Evolutionary conservation across 2,329 filamentous ascomycete species (phyloP), one percentile per base, ranked within the genome.

Genomic region (Aspergillus floridensis): DNA sequence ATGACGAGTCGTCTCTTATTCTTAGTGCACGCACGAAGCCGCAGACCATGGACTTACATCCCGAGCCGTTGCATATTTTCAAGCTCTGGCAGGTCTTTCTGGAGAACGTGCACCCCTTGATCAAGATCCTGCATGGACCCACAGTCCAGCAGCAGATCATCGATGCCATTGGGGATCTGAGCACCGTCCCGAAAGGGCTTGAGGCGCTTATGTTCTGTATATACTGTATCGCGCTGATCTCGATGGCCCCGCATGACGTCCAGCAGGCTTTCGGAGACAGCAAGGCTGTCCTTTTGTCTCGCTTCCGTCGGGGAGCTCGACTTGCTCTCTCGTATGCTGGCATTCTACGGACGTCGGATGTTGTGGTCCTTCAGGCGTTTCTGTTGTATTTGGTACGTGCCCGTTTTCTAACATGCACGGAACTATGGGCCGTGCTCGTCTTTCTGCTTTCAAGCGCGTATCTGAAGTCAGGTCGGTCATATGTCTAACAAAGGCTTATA

Each of bases 151-250:
- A 76, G 26, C 82, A 82, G 58, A 81, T 91, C 46, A 82, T 90
- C 56, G 84, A 86, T 61, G 86, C 85, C 11, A 82, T 81, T 49
- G 81, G 82, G 3, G 80, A 85, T 57, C 71, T 86, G 6, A 74
- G 80, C 38, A 83, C 81, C 62, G 81, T 86, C 4, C 76, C 81
- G 1, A 82, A 79, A 58, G 81, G 81, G 14, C 80, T 88, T 24
- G 86, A 90, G 67, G 85, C 85, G 1, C 77, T 91, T 50, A 85
- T 90, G 82, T 90, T 90, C 71, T 78, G 60, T n/a, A 58, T 90
- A 47, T 90, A 89, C 68, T 81, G 80, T 53, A 81, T 86, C 70
- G 82, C 86, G 1, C 74, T 83, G 16, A 74, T 84, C 12, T 82
- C 86, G 29, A 73, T 90, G 58, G 75, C 72, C 1, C 80, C 84